Conservation (phyloP, 805 yeast species). For the Spathaspora gorwiae region DNA sequence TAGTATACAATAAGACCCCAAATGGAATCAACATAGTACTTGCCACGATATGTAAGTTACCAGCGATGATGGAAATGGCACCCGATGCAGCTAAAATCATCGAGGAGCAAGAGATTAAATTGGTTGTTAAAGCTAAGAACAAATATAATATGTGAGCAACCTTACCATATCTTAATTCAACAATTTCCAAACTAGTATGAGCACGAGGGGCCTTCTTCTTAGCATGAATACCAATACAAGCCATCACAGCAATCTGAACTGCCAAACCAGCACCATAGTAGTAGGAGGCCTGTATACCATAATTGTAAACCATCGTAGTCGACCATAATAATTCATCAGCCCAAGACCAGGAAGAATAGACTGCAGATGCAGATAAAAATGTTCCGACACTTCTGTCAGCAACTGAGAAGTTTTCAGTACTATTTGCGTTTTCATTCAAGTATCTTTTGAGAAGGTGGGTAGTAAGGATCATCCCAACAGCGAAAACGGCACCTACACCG, state of each 20-base stretch:
- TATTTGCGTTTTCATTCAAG: conserved; percentile 19
- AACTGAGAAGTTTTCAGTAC: conserved; percentile 23
- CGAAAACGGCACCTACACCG: conserved; percentile 26
- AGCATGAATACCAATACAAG: conserved; percentile 20
- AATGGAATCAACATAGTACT: conserved; percentile 22
- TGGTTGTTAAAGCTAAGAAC: conserved; percentile 19
- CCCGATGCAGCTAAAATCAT: conserved; percentile 25
- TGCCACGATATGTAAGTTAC: conserved; percentile 21
- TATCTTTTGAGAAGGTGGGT: conserved; percentile 18
- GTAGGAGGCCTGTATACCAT: conserved; percentile 20
- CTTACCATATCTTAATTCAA: conserved; percentile 21
- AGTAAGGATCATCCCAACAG: conserved; percentile 20
- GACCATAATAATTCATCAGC: conserved; percentile 22
- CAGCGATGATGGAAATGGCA: conserved; percentile 22
- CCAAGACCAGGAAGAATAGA: conserved; percentile 24
- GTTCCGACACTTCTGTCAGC: conserved; percentile 18
- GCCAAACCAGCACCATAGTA: conserved; percentile 22
- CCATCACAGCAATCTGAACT: conserved; percentile 20
- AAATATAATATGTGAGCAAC: conserved; percentile 18
- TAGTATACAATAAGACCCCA: conserved; percentile 43
- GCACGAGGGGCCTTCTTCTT: conserved; percentile 22
- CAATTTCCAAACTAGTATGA: conserved; percentile 24
- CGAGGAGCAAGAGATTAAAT: conserved; percentile 18
- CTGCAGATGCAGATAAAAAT: conserved; percentile 17
- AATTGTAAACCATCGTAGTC: conserved; percentile 19